Conservation (phyloP, 495 filamentous ascomycete genomes). For the Venustampulla echinocandica region DNA sequence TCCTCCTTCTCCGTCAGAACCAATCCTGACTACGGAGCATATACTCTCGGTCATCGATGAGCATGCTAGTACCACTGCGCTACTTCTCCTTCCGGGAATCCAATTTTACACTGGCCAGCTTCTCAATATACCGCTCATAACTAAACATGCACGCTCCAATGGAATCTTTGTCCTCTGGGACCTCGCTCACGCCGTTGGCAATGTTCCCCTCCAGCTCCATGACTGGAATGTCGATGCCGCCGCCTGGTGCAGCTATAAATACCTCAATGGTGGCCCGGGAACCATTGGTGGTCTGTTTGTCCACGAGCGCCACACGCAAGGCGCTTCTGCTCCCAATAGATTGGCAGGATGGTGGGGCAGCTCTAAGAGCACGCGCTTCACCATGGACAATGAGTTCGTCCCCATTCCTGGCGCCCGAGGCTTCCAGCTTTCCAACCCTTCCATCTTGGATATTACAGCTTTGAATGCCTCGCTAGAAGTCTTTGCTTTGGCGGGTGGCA, state of each 20-base stretch:
- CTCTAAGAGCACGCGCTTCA: slow-evolving; percentile 66
- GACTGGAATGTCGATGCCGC: slow-evolving; percentile 96
- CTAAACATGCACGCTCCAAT: slow-evolving; percentile 63
- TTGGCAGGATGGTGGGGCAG: slow-evolving; percentile 89
- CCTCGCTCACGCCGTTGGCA: slow-evolving; percentile 89
- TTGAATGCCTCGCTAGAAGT: slow-evolving; percentile 70
- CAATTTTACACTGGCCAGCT: slow-evolving; percentile 94
- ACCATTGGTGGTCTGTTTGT: slow-evolving; percentile 83
- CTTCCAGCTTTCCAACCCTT: slow-evolving; percentile 63
- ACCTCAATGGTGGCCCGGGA: slow-evolving; percentile 86
- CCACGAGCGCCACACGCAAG: slow-evolving; percentile 62
- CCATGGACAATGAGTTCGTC: slow-evolving; percentile 70
- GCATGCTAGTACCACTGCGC: slow-evolving; percentile 65
- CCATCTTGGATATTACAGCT: slow-evolving; percentile 56
- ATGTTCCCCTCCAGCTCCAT: slow-evolving; percentile 74
- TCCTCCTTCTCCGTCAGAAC: slow-evolving; percentile 40
- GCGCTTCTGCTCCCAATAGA: slow-evolving; percentile 29
- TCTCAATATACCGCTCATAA: slow-evolving; percentile 77
- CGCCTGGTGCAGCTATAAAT: slow-evolving; percentile 97
- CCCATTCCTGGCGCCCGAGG: slow-evolving; percentile 63
- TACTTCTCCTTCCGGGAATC: slow-evolving; percentile 81
- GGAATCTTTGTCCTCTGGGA: slow-evolving; percentile 87
- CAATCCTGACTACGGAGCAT: slow-evolving; percentile 57
- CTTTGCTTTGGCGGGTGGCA: slow-evolving; percentile 62
- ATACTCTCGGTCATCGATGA: slow-evolving; percentile 68